phyloP scores from a whole-genome alignment of 352 stramenopile species.

The Phytophthora macrochlamydospora region DNA sequence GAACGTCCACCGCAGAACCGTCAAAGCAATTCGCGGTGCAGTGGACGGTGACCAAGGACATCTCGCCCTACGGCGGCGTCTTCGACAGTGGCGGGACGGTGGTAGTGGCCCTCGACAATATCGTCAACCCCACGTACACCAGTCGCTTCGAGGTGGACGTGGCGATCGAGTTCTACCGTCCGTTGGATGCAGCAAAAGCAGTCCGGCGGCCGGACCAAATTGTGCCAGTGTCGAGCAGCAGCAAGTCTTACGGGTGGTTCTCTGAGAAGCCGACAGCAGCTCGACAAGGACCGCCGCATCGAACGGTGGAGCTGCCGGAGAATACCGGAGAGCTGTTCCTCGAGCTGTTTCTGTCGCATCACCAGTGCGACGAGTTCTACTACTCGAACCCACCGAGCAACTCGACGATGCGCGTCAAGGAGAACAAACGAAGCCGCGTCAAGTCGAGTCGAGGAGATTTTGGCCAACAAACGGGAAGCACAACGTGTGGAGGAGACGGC shows the following conservation, averaged over 20 bases:
- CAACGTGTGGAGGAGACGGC: conserved; percentile 27
- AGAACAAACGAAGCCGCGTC: conserved; percentile 36
- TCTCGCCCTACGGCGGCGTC: conserved; percentile 61
- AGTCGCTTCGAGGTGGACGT: conserved; percentile 67
- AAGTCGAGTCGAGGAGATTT: conserved; percentile 13
- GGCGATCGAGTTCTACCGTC: conserved; percentile 61
- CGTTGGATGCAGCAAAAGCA: conserved; percentile 21
- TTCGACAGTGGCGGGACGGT: conserved; percentile 54
- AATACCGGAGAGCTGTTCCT: conserved; percentile 75
- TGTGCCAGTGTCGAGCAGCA: conserved; percentile 49
- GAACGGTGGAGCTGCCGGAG: conserved; percentile 49
- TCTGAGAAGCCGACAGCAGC: conserved; percentile 50
- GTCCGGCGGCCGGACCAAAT: conserved; percentile 44
- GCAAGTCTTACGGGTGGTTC: conserved; percentile 68
- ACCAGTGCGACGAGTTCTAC: conserved; percentile 81
- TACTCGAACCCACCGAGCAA: conserved; percentile 65
- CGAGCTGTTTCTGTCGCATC: conserved; percentile 71
- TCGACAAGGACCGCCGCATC: conserved; percentile 33
- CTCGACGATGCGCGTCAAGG: neutral
- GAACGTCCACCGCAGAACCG: conserved; percentile 77
- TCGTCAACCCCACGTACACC: conserved; percentile 64
- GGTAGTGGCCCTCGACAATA: conserved; percentile 70
- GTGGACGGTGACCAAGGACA: conserved; percentile 75
- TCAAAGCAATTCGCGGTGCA: conserved; percentile 39
- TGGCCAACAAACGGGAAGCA: neutral